Base-by-base conservation (phyloP, 108 stramenopile species). In the Skeletonema costatum region DNA sequence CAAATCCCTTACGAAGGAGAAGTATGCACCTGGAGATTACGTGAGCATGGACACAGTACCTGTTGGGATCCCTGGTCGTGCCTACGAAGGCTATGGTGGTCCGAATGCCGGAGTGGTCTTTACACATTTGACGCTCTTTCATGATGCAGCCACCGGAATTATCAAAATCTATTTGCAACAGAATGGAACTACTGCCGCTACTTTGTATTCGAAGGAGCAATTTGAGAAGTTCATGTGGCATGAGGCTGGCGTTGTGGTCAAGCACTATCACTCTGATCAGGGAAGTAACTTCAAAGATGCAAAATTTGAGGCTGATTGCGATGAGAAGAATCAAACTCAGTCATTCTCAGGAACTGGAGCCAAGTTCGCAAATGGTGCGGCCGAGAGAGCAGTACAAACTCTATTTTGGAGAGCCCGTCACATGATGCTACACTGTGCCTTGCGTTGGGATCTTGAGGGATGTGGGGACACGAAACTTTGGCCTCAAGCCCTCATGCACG, bases 401-500 rank as follows among this genome's bases (percentile, higher is more conserved):
- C 41, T 83, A 0, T 56, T 73, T 25, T 38, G 33, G 14, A 39
- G 11, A 11, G 39, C 39, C 2, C 7, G 39, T 7, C 39, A 39
- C 2, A 73, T 84, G 76, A 68, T 87, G 74, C 61, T 87, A 1
- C 86, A 87, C 42, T 41, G 68, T 32, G 70, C 70, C 0, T 42
- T 87, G 0, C 80, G 77, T 31, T 87, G 86, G 86, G 76, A 80
- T 32, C 4, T 2, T 3, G 16, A 32, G 2, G 50, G 19, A 51
- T 79, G 41, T 51, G 56, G 14, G 41, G 74, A 39, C 46, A 31
- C 44, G 2, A 13, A 4, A 0, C 12, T 64, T 1, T 64, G 51
- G 64, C 64, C 64, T 7, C 51, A 53, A 19, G 64, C 64, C 4
- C 4, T 64, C 1, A 5, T 17, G 5, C 42, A 64, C 19, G 33